Evolutionary conservation across 192 early-diverging fungal species (phyloP), one percentile per base, ranked within the genome.

Genomic region (Kappamyces sp.): DNA sequence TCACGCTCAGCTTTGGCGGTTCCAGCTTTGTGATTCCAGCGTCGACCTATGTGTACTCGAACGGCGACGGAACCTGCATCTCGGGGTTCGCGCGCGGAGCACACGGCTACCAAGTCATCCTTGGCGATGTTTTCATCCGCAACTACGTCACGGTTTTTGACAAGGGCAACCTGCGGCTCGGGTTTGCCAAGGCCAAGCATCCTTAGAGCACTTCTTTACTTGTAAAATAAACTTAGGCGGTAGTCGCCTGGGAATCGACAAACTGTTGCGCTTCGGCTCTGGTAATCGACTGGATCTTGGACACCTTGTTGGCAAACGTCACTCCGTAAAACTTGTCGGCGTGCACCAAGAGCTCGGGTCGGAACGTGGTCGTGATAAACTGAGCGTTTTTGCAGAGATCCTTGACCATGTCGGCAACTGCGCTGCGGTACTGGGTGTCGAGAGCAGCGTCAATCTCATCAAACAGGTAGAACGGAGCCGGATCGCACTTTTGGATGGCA

Each of bases 371-470:
- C 3, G 92, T 94, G 53, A 97, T 94, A 67, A 99, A 99, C 71
- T 99, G 96, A 3, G 89, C 93, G 34, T 79, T 72, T 36, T 83
- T 76, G 46, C 87, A 84, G 43, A 98, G 83, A 49, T 84, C 82
- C 61, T 97, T 84, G 66, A 98, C 89, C 96, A 97, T 97, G 39
- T 78, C 66, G 9, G 96, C 96, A 36, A 99, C 93, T 3, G 92
- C 86, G 1, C 89, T 90, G 35, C 96, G 83, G 67, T 99, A 93
- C 59, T 89, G 88, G 7, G 92, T 89, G 72, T 99, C 96, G 12
- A 99, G 75, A 43, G 94, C 94, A 39, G 96, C 93, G 73, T 99
- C 96, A 75, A 99, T 99, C 74, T 99, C 96, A 78, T 99, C 96
- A 84, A 99, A 99, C 58, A 99, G 76, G 62, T 99, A 99, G 72